A percentile compares a stretch with the other conserved stretches of the same genome.
Conservation (phyloP, 2,329 filamentous ascomycete species). For the Fusarium anguioides region DNA sequence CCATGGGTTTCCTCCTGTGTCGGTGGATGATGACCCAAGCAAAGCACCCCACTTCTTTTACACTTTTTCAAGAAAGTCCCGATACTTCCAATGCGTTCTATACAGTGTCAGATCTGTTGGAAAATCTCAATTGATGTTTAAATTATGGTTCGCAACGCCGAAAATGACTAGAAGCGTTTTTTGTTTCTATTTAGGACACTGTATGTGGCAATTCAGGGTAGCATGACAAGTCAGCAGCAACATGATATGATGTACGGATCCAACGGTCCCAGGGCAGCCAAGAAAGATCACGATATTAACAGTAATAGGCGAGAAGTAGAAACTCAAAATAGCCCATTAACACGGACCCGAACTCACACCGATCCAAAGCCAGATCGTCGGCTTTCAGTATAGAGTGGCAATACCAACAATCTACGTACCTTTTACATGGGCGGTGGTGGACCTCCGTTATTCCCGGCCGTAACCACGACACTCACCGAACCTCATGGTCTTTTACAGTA, state of each 20-base stretch:
- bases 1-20: neutral
- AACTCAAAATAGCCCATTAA: neutral
- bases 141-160: too few relatives aligned
- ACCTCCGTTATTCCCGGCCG: neutral
- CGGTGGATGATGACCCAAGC: neutral
- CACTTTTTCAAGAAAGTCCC: neutral
- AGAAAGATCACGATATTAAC: neutral
- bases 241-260: slow-evolving; percentile 1
- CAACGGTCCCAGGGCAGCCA: neutral
- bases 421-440: neutral
- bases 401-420: neutral
- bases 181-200: neutral
- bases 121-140: too few relatives aligned
- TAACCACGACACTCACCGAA: neutral
- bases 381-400: neutral
- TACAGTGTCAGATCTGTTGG: neutral
- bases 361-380: neutral
- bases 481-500: neutral
- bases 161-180: fast-evolving
- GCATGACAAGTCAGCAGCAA: neutral
- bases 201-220: neutral
- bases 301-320: neutral
- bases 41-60: neutral
- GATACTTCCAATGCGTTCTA: neutral
- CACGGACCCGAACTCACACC: neutral